A percentile compares a stretch with the other conserved stretches of the same genome.
phyloP scores from a whole-genome alignment of 352 stramenopile genomes.

The Hyaloperonospora arabidopsidis region DNA sequence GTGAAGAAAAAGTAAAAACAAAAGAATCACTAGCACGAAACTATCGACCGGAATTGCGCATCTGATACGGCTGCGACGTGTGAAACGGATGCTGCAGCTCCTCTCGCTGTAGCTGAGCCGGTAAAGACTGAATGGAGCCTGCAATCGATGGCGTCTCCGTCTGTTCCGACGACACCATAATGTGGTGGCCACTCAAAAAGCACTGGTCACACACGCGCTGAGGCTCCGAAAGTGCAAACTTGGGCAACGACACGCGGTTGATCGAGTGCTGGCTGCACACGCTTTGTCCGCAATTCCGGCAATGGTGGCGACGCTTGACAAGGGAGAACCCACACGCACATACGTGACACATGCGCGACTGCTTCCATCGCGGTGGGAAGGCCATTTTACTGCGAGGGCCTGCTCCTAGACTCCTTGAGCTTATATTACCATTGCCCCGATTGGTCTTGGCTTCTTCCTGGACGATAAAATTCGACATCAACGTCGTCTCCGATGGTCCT shows the following conservation, averaged over 20 bases:
- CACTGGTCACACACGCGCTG: constrained; percentile 78
- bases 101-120: constrained; percentile 29
- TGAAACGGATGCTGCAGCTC: constrained; percentile 31
- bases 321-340: constrained; percentile 52
- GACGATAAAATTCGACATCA: constrained; percentile 20
- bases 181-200: constrained; percentile 60
- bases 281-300: constrained; percentile 71
- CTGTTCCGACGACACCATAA: constrained; percentile 27
- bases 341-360: constrained; percentile 63
- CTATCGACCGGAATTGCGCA: constrained; percentile 27
- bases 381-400: constrained; percentile 36
- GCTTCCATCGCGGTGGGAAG: constrained; percentile 72
- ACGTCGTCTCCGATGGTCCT: constrained; percentile 15
- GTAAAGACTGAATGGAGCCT: constrained; percentile 37
- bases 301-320: constrained; percentile 75
- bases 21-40: too few relatives aligned
- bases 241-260: constrained; percentile 68
- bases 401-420: constrained; percentile 16
- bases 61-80: constrained; percentile 26
- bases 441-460: constrained; percentile 24
- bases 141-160: constrained; percentile 28
- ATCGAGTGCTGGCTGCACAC: constrained; percentile 69
- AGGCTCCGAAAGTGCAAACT: constrained; percentile 60
- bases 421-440: constrained; percentile 14
- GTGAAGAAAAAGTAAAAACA: too few relatives aligned